A percentile compares a stretch with the other conserved stretches of the same genome.
These are phyloP conservation scores for Phaeosphaeriaceae sp. DNA, from an alignment of 2,329 filamentous ascomycete genomes.

Conservation along the genomic window DNA sequence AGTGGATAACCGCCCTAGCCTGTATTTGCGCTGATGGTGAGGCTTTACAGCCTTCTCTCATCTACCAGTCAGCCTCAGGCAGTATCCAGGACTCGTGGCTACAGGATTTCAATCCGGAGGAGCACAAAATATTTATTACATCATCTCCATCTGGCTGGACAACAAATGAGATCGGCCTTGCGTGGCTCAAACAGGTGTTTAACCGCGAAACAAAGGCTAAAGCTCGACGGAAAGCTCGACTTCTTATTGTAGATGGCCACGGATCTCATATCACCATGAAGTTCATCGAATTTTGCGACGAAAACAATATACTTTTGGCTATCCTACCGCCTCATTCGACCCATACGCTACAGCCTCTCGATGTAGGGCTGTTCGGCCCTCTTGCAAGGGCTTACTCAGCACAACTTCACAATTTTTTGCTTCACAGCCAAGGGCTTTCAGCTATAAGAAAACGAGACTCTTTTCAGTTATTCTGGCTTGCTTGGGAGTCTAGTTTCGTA, in stretches of 20 bases:
- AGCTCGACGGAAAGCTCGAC: neutral
- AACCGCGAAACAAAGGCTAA: constrained; percentile 3
- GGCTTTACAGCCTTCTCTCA: too few relatives aligned
- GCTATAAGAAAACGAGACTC: constrained; percentile 13
- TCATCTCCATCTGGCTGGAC: constrained; percentile 3
- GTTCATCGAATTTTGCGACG: constrained; percentile 10
- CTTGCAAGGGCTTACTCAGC: neutral
- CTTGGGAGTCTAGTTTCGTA: neutral
- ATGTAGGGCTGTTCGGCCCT: neutral
- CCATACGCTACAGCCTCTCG: constrained; percentile 14
- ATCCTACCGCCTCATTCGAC: constrained; percentile 12
- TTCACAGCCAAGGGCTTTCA: constrained; percentile 1
- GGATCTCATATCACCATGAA: constrained; percentile 8
- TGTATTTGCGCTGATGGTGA: too few relatives aligned
- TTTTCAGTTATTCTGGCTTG: constrained; percentile 13
- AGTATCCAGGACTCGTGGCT: too few relatives aligned
- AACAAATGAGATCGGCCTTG: constrained; percentile 1
- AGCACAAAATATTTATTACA: neutral
- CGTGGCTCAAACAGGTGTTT: constrained; percentile 1
- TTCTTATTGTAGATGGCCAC: constrained; percentile 19
- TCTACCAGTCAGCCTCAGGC: too few relatives aligned
- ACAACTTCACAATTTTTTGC: neutral
- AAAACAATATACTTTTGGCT: constrained; percentile 8
- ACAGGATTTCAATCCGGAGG: too few relatives aligned
- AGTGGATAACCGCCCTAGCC: too few relatives aligned